Evolutionary conservation across 208 protist genomes (phyloP).

Genomic region (Histomonas meleagridis): DNA sequence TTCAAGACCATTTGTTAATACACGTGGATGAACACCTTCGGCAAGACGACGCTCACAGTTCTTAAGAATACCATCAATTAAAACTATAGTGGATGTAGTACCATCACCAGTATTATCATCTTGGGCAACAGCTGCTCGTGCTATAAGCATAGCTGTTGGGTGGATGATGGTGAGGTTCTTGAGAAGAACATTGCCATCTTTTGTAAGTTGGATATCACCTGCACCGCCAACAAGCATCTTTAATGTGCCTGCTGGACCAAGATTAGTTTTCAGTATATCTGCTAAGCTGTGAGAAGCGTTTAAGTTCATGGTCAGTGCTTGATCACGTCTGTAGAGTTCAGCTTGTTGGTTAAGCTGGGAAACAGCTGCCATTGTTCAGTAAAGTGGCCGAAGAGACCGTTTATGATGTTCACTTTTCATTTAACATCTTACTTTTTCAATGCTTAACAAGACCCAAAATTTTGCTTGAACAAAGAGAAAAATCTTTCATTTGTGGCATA

Average conservation of each 20-base stretch:
- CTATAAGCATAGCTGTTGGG: constrained; percentile 95
- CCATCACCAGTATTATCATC: constrained; percentile 99
- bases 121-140: constrained; percentile 92
- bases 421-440: too few species aligned
- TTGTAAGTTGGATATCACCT: constrained; percentile 98
- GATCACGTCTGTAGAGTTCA: not conserved
- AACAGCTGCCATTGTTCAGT: constrained; percentile 20
- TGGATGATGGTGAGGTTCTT: constrained; percentile 99
- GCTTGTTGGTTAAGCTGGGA: constrained; percentile 5
- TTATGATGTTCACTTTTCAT: too few species aligned
- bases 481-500: too few species aligned
- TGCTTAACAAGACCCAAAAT: too few species aligned
- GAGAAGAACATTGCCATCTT: constrained; percentile 96
- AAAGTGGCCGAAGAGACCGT: too few species aligned
- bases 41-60: constrained; percentile 85
- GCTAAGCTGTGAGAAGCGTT: constrained; percentile 83
- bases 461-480: too few species aligned
- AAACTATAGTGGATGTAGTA: constrained; percentile 95
- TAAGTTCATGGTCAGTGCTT: constrained; percentile 84
- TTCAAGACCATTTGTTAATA: constrained; percentile 84
- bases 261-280: constrained; percentile 91
- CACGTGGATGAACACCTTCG: constrained; percentile 94
- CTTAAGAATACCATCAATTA: constrained; percentile 86
- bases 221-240: constrained; percentile 84
- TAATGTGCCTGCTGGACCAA: constrained; percentile 79